Conservation (phyloP, 352 stramenopile genomes). For the Phytophthora vignae region DNA sequence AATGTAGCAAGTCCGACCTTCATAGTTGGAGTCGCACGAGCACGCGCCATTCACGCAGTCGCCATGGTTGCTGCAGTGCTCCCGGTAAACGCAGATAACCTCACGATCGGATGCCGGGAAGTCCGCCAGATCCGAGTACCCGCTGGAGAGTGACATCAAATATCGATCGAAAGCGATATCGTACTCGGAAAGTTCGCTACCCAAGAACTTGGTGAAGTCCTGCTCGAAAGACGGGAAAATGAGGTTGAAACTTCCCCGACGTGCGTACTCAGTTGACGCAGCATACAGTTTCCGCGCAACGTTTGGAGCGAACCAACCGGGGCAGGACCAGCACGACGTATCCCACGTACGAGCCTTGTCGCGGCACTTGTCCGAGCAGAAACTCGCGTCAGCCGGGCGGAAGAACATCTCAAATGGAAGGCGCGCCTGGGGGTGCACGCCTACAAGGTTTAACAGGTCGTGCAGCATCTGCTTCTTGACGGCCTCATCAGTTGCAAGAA, state of each 20-base stretch:
- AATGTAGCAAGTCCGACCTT: conserved; percentile 86
- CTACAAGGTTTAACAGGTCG: conserved; percentile 76
- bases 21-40: conserved; percentile 74
- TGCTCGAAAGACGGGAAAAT: conserved; percentile 72
- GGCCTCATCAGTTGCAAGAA: conserved; percentile 71
- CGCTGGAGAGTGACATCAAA: conserved; percentile 68
- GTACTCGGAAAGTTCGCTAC: conserved; percentile 63
- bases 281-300: conserved; percentile 67
- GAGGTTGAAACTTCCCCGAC: conserved; percentile 74
- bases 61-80: conserved; percentile 83
- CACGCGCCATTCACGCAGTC: conserved; percentile 87
- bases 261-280: conserved; percentile 66
- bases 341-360: conserved; percentile 74
- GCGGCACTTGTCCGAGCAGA: conserved; percentile 70
- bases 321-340: conserved; percentile 77
- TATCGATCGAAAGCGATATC: conserved; percentile 80
- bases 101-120: conserved; percentile 46
- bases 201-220: conserved; percentile 65
- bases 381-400: conserved; percentile 43
- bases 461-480: conserved; percentile 72
- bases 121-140: conserved; percentile 55
- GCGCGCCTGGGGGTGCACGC: conserved; percentile 67
- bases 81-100: conserved; percentile 76
- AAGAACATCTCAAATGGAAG: conserved; percentile 74
- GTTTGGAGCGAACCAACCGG: conserved; percentile 73